phyloP scores from a whole-genome alignment of 164 flowering plant genomes.

The Berberis thunbergii region DNA sequence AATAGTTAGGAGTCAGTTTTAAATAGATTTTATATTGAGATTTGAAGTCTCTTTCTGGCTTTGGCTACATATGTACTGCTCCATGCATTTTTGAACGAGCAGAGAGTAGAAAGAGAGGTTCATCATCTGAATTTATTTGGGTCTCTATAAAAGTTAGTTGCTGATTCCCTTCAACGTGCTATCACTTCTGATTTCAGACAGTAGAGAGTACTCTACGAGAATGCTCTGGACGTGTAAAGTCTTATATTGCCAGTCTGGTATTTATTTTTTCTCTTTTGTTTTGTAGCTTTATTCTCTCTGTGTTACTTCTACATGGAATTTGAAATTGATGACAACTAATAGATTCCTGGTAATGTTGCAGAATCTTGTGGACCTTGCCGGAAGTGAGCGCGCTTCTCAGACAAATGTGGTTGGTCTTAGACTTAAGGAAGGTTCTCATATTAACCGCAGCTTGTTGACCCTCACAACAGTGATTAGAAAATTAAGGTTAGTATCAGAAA shows the following conservation, averaged over 20 bases:
- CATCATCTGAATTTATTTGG: too few relatives aligned
- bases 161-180: not conserved
- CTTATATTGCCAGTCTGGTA: constrained; percentile 81
- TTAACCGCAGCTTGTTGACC: constrained; percentile 74
- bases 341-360: constrained; percentile 19
- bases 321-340: not conserved
- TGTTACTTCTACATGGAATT: not conserved
- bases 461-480: constrained; percentile 26
- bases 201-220: constrained; percentile 74
- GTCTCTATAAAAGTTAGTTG: not conserved
- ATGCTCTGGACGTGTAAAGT: constrained; percentile 60
- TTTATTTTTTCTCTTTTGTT: not conserved
- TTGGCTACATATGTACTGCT: too few relatives aligned
- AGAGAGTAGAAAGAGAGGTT: too few relatives aligned
- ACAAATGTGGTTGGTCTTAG: constrained; percentile 59
- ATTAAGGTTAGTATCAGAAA: constrained; percentile 6
- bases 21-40: too few relatives aligned
- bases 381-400: constrained; percentile 76
- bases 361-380: constrained; percentile 90
- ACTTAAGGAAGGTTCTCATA: constrained; percentile 78
- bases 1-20: not conserved
- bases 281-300: constrained; percentile 6
- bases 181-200: constrained; percentile 40
- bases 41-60: too few relatives aligned
- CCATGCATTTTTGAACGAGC: too few relatives aligned